phyloP scores from a whole-genome alignment of 1,284 basidiomycete genomes.

The Peniophora sp. region DNA sequence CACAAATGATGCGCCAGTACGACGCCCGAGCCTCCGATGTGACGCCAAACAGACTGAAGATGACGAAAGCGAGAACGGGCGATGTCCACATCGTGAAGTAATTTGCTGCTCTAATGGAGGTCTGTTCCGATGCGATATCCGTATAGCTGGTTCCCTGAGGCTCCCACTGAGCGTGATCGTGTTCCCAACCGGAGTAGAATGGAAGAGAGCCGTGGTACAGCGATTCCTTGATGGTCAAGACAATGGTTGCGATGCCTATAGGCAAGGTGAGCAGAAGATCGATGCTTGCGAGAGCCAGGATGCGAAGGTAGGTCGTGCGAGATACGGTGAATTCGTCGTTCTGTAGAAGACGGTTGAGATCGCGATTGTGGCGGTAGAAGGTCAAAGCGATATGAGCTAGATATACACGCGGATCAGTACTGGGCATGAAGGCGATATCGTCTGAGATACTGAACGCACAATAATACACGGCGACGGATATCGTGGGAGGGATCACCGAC shows the following conservation, averaged over 20 bases:
- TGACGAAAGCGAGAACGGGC: background rate
- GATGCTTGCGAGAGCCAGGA: background rate
- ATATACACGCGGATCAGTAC: background rate
- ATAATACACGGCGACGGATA: background rate
- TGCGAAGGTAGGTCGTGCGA: background rate
- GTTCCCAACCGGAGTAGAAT: background rate
- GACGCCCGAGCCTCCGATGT: background rate
- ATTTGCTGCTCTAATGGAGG: background rate
- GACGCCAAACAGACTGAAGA: background rate
- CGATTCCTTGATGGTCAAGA: background rate
- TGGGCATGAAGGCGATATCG: background rate
- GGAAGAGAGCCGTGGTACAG: background rate
- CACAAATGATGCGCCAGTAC: background rate
- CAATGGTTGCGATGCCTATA: background rate
- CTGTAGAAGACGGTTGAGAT: background rate
- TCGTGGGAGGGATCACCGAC: background rate
- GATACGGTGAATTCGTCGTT: background rate
- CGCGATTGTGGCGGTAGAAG: background rate
- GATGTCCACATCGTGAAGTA: background rate
- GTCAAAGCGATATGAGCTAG: background rate
- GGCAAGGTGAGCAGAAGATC: background rate
- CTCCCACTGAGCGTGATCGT: background rate
- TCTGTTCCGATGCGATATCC: background rate
- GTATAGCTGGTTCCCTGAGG: no score
- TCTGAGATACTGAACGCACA: background rate